phyloP scores from a whole-genome alignment of 2,329 filamentous ascomycete genomes.

The Penicillium sclerotigenum region DNA sequence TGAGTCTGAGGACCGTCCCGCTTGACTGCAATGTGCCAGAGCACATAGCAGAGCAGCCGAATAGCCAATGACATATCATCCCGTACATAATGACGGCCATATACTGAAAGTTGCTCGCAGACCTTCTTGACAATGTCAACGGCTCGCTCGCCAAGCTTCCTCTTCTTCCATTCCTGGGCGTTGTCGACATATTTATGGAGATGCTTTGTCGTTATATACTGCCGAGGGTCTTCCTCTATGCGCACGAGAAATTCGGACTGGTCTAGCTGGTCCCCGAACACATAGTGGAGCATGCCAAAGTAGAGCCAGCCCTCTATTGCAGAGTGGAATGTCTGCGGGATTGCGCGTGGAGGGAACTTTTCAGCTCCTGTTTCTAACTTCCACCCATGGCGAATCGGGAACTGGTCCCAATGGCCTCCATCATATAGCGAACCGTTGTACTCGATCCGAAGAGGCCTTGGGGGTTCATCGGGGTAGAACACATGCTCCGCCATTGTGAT shows the following conservation, averaged over 20 bases:
- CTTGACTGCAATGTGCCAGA: background rate
- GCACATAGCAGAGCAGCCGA: background rate
- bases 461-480: background rate
- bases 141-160: constrained; percentile 2
- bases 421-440: background rate
- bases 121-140: constrained; percentile 9
- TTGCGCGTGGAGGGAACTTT: background rate
- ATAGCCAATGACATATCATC: background rate
- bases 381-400: background rate
- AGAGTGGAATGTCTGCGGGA: background rate
- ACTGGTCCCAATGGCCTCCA: background rate
- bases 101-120: background rate
- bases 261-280: constrained; percentile 7
- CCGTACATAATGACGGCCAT: background rate
- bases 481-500: background rate
- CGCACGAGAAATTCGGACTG: constrained; percentile 9
- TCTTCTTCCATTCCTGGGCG: constrained; percentile 13
- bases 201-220: constrained; percentile 7
- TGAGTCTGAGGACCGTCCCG: background rate
- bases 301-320: constrained; percentile 12
- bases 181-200: constrained; percentile 10
- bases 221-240: background rate
- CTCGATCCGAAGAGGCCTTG: background rate
- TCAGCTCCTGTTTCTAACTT: background rate
- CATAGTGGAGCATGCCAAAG: constrained; percentile 8